phyloP scores from a whole-genome alignment of 495 filamentous ascomycete species.

The Podospora australis region DNA sequence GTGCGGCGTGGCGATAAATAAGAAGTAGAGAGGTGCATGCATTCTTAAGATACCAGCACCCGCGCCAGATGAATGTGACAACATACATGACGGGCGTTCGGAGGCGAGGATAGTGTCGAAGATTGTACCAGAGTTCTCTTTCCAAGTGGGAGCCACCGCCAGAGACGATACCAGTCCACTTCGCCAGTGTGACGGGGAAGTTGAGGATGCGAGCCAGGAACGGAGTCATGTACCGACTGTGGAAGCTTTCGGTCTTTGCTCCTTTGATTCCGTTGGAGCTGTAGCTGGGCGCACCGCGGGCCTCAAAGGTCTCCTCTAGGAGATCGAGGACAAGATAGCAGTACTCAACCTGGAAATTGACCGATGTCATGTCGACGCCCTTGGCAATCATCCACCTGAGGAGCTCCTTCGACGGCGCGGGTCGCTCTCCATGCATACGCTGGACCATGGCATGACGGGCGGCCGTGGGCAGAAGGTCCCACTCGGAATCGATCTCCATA shows the following conservation, averaged over 20 bases:
- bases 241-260: background rate
- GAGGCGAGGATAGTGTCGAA: constrained; percentile 6
- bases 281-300: background rate
- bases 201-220: constrained; percentile 4
- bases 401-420: background rate
- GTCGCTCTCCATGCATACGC: constrained; percentile 6
- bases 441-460: constrained; percentile 13
- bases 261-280: background rate
- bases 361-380: background rate
- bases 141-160: constrained; percentile 18
- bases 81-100: constrained; percentile 3
- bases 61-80: constrained; percentile 10
- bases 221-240: background rate
- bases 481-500: constrained; percentile 13
- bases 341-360: constrained; percentile 16
- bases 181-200: constrained; percentile 5
- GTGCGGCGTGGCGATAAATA: constrained; percentile 15
- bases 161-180: constrained; percentile 22
- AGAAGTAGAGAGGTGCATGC: constrained; percentile 16
- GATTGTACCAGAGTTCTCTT: constrained; percentile 21
- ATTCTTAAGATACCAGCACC: constrained; percentile 15
- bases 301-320: constrained; percentile 1
- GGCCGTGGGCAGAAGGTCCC: constrained; percentile 7
- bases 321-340: constrained; percentile 4
- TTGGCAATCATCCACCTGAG: constrained; percentile 1